Conservation (phyloP, 2,329 filamentous ascomycete genomes). For the Phaeosphaeria sp. region DNA sequence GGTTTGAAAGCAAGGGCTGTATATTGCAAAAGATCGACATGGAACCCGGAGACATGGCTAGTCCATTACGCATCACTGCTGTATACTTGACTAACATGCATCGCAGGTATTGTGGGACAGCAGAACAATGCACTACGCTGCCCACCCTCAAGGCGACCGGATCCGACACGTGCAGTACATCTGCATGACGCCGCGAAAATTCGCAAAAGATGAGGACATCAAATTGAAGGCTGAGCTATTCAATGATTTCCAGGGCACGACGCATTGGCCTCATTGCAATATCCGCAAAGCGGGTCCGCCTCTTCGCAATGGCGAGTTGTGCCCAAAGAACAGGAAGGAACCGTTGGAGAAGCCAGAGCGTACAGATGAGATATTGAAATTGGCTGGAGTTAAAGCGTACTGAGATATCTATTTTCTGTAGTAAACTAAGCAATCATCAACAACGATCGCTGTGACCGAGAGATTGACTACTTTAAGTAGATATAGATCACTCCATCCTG, state of each 20-base stretch:
- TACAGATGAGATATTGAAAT: conserved; percentile 20
- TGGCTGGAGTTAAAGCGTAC: conserved; percentile 24
- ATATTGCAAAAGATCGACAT: conserved; percentile 50
- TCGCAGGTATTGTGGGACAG: conserved; percentile 52
- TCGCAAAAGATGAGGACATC: conserved; percentile 25
- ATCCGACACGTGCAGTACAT: conserved; percentile 28
- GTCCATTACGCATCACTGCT: neutral
- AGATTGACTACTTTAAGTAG: too few species aligned
- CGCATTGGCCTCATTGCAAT: conserved; percentile 33
- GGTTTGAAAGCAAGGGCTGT: conserved; percentile 51
- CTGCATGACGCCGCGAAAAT: conserved; percentile 28
- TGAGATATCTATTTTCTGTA: neutral
- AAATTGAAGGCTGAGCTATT: conserved; percentile 23
- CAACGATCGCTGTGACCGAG: too few species aligned
- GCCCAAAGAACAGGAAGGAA: conserved; percentile 20
- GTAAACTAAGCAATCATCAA: too few species aligned
- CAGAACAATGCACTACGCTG: conserved; percentile 54
- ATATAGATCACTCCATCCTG: too few species aligned
- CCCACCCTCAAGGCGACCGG: conserved; percentile 16
- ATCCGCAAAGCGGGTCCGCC: conserved; percentile 19
- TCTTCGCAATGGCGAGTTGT: conserved; percentile 13
- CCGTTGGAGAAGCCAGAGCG: conserved; percentile 25
- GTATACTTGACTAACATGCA: neutral
- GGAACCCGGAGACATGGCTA: conserved; percentile 51
- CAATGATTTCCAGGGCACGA: conserved; percentile 24